A percentile compares a stretch with the other conserved stretches of the same genome.
Evolutionary conservation across 2,329 filamentous ascomycete genomes (phyloP).

Genomic region (Fusarium brevicatenulatum): DNA sequence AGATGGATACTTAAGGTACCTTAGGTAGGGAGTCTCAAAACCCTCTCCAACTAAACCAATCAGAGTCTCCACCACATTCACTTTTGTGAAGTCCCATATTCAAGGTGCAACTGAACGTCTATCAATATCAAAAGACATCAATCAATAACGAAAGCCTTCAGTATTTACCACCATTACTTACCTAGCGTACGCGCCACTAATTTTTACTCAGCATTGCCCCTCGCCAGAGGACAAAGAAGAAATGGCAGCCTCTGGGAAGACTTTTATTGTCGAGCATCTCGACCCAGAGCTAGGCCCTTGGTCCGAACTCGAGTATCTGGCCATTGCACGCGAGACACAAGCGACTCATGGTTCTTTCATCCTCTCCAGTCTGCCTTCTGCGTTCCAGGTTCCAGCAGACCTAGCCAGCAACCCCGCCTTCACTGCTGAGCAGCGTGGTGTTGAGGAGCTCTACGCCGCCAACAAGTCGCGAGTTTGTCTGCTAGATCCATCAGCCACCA

Average conservation of each 20-base stretch:
- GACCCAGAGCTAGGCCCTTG: constrained; percentile 93
- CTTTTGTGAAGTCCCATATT: constrained; percentile 12
- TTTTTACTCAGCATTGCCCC: constrained; percentile 8
- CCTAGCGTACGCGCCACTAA: constrained; percentile 14
- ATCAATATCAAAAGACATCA: background rate
- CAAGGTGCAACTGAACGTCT: background rate
- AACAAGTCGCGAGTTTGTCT: constrained; percentile 84
- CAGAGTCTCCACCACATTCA: constrained; percentile 22
- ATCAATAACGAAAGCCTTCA: background rate
- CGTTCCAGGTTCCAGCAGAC: constrained; percentile 71
- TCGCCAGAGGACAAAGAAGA: constrained; percentile 28
- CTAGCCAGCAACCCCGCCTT: constrained; percentile 69
- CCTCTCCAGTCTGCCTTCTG: constrained; percentile 80
- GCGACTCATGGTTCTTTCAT: constrained; percentile 75
- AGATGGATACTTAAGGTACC: background rate
- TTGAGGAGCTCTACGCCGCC: constrained; percentile 82
- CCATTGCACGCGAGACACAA: constrained; percentile 85
- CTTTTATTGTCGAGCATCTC: constrained; percentile 95
- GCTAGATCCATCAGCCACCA: constrained; percentile 83
- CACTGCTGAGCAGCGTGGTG: constrained; percentile 77
- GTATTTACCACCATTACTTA: constrained; percentile 15
- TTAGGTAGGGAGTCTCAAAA: constrained; percentile 30
- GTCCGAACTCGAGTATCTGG: constrained; percentile 92
- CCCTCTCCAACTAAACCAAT: constrained; percentile 27
- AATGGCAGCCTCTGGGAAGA: constrained; percentile 65